Percentiles rank a stretch among this genome's conserved stretches.
Evolutionary conservation across 2,329 filamentous ascomycete genomes (phyloP).

Genomic region (Epicoccum nigrum): DNA sequence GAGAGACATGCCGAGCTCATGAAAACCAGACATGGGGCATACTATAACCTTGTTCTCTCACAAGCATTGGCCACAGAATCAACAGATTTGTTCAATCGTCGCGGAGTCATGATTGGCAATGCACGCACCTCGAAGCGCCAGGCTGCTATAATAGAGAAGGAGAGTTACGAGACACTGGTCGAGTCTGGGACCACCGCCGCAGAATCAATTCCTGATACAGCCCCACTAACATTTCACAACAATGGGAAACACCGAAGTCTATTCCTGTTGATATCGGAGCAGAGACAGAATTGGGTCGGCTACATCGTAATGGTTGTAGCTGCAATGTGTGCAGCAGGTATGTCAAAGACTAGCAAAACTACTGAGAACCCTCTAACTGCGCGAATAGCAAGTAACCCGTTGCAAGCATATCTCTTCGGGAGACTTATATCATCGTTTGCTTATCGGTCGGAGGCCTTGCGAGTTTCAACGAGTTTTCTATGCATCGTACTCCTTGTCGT

Average conservation of each 20-base stretch:
- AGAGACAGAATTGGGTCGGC: constrained; percentile 22
- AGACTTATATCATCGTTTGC: constrained; percentile 31
- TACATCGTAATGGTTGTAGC: constrained; percentile 26
- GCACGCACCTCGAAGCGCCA: constrained; percentile 46
- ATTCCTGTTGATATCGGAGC: constrained; percentile 25
- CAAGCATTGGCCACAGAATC: constrained; percentile 72
- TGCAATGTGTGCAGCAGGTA: constrained; percentile 30
- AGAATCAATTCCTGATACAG: constrained; percentile 45
- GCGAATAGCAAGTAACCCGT: constrained; percentile 22
- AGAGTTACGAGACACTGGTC: constrained; percentile 20
- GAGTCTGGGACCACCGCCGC: constrained; percentile 8
- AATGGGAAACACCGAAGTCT: constrained; percentile 5
- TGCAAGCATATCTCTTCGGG: constrained; percentile 34
- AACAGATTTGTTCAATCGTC: constrained; percentile 43
- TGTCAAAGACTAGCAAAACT: constrained; percentile 1
- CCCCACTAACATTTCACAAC: neutral
- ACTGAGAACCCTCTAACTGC: neutral
- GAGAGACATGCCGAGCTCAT: constrained; percentile 76
- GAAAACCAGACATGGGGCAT: constrained; percentile 62
- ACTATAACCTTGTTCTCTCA: constrained; percentile 69
- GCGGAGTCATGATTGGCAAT: neutral
- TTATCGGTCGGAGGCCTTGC: constrained; percentile 24
- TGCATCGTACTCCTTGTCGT: constrained; percentile 52
- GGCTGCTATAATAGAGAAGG: constrained; percentile 11
- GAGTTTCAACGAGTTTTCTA: constrained; percentile 32